Evolutionary conservation across 805 yeast genomes (phyloP).

Genomic region (Saccharomycopsis malanga): DNA sequence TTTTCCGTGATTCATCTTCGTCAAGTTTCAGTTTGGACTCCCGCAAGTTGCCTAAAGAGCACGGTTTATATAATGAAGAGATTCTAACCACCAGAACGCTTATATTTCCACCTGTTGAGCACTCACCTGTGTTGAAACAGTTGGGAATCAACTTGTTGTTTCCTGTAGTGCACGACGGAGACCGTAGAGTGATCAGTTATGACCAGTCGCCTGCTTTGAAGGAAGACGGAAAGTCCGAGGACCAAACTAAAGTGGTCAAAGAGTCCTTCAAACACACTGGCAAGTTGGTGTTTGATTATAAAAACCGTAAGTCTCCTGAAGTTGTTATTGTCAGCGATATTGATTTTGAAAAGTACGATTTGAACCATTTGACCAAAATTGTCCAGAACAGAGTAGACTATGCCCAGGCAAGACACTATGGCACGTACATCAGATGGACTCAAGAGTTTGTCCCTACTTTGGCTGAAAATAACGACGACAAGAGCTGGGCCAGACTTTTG

Average conservation of each 20-base stretch:
- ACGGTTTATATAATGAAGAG: constrained; percentile 40
- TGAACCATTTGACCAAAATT: constrained; percentile 54
- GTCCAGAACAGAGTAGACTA: constrained; percentile 86
- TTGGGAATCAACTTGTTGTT: constrained; percentile 48
- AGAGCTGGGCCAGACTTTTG: constrained; percentile 57
- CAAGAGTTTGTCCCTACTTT: constrained; percentile 72
- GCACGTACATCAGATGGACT: constrained; percentile 75
- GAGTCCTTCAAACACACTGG: constrained; percentile 61
- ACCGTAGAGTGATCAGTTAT: constrained; percentile 23
- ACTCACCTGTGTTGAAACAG: constrained; percentile 54
- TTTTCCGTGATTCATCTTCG: constrained; percentile 13
- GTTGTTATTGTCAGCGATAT: constrained; percentile 71
- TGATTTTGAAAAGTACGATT: constrained; percentile 61
- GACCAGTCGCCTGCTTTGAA: constrained; percentile 17
- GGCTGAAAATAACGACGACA: constrained; percentile 39
- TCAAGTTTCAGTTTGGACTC: constrained; percentile 13
- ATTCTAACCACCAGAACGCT: constrained; percentile 44
- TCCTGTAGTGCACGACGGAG: constrained; percentile 10
- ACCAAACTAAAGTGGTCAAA: constrained; percentile 37
- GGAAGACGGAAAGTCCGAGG: constrained; percentile 5
- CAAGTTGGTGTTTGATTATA: constrained; percentile 41
- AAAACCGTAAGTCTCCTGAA: constrained; percentile 42
- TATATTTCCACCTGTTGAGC: constrained; percentile 71
- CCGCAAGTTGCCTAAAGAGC: constrained; percentile 29
- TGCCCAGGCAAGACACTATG: constrained; percentile 75